A percentile compares a stretch with the other conserved stretches of the same genome.
phyloP scores from a whole-genome alignment of 2,329 filamentous ascomycete species.

The Aspergillus caelatus region DNA sequence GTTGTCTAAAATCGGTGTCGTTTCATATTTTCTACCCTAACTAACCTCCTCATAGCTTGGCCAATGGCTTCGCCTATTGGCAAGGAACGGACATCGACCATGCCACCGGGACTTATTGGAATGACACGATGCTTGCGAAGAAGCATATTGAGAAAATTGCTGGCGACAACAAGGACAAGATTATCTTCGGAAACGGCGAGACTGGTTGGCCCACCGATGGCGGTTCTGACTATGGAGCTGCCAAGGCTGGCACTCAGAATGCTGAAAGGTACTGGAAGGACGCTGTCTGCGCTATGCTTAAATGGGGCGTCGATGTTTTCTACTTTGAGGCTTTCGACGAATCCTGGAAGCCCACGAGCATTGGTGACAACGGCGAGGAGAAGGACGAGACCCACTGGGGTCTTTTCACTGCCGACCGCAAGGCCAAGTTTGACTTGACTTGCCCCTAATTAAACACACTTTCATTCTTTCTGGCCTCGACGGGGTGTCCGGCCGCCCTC shows the following conservation, averaged over 20 bases:
- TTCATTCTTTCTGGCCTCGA: slow-evolving; percentile 2
- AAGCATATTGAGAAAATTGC: slow-evolving; percentile 63
- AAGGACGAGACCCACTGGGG: slow-evolving; percentile 72
- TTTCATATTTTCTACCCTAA: not conserved
- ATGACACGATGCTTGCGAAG: slow-evolving; percentile 68
- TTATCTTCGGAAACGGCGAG: slow-evolving; percentile 71
- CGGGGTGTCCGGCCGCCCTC: not conserved
- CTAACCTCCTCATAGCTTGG: slow-evolving; percentile 46
- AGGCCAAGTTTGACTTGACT: slow-evolving; percentile 57
- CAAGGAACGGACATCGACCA: slow-evolving; percentile 63
- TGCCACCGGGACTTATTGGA: slow-evolving; percentile 65
- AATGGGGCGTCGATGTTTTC: slow-evolving; percentile 70
- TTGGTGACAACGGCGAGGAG: slow-evolving; percentile 64
- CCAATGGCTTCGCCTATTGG: slow-evolving; percentile 75
- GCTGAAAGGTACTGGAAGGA: slow-evolving; percentile 64
- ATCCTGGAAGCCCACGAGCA: slow-evolving; percentile 67
- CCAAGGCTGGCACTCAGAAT: slow-evolving; percentile 62
- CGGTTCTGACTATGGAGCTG: slow-evolving; percentile 63
- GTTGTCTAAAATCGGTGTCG: slow-evolving; percentile 16
- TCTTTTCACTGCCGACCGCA: slow-evolving; percentile 63
- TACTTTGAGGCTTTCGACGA: slow-evolving; percentile 76
- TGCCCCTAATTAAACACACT: slow-evolving; percentile 43
- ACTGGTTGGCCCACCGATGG: slow-evolving; percentile 67
- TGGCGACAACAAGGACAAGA: slow-evolving; percentile 53
- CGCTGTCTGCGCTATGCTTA: slow-evolving; percentile 65